Percentiles rank a stretch among this genome's conserved stretches.
phyloP scores from a whole-genome alignment of 768 basidiomycete species.

The Leccinum barrowsii region DNA sequence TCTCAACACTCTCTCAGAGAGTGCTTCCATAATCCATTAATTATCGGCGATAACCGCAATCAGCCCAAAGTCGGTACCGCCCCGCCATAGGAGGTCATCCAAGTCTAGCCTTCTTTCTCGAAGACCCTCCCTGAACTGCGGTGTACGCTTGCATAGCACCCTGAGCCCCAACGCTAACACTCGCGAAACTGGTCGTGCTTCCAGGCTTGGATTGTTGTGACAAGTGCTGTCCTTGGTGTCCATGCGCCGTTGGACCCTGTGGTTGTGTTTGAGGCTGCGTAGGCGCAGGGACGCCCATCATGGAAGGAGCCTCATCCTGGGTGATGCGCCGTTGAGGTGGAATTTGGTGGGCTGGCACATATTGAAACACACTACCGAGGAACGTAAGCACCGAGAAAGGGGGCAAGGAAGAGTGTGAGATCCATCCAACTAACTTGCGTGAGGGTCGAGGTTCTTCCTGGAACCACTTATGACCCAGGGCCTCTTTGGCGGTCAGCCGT shows the following conservation, averaged over 20 bases:
- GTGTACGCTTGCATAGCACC: slow-evolving; percentile 30
- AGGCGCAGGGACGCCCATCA: slow-evolving; percentile 64
- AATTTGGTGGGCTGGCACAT: slow-evolving; percentile 57
- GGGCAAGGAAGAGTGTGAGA: not conserved
- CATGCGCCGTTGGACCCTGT: slow-evolving; percentile 41
- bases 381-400: slow-evolving; percentile 5
- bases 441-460: slow-evolving; percentile 84
- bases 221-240: slow-evolving; percentile 43
- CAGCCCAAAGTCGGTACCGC: not conserved
- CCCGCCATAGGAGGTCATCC: slow-evolving; percentile 30
- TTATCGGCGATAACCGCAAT: not conserved
- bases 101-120: slow-evolving; percentile 60
- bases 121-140: slow-evolving; percentile 34
- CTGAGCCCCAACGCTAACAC: slow-evolving; percentile 51
- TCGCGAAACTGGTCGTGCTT: slow-evolving; percentile 62
- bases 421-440: slow-evolving; percentile 59
- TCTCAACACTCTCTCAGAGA: not conserved
- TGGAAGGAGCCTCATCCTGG: slow-evolving; percentile 87
- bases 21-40: not conserved
- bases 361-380: slow-evolving; percentile 65
- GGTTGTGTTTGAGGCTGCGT: slow-evolving; percentile 41
- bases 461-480: slow-evolving; percentile 88
- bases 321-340: slow-evolving; percentile 89
- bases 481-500: slow-evolving; percentile 78
- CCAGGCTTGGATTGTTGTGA: slow-evolving; percentile 46